phyloP scores from a whole-genome alignment of 2,329 filamentous ascomycete genomes.

The Aspergillus persii region DNA sequence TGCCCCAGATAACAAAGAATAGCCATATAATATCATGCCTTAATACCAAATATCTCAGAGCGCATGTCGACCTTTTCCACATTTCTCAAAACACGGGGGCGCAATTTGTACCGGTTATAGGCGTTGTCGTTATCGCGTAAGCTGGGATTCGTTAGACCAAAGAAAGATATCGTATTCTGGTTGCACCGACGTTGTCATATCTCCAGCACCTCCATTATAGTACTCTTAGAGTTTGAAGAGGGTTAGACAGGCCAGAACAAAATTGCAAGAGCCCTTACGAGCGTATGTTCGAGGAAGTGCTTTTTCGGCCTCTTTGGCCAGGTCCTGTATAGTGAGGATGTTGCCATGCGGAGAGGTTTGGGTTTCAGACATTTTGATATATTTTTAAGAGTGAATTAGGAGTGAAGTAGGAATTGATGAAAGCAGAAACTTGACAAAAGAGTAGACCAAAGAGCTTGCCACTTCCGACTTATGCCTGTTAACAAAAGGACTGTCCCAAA shows the following conservation, averaged over 20 bases:
- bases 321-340: slow-evolving; percentile 6
- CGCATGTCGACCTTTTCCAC: slow-evolving; percentile 4
- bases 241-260: not conserved
- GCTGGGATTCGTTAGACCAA: not conserved
- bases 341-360: not conserved
- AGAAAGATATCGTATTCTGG: too few relatives aligned
- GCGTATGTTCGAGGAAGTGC: not conserved
- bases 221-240: not conserved
- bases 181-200: slow-evolving; percentile 3
- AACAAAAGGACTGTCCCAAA: too few relatives aligned
- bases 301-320: slow-evolving; percentile 1
- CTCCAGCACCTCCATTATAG: slow-evolving; percentile 8
- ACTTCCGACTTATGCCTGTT: too few relatives aligned
- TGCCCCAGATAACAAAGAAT: not conserved
- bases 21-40: not conserved
- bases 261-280: not conserved
- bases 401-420: too few relatives aligned
- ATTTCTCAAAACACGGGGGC: slow-evolving; percentile 8
- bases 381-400: too few relatives aligned
- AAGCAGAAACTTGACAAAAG: not conserved
- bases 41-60: slow-evolving; percentile 5
- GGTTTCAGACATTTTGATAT: not conserved
- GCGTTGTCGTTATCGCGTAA: slow-evolving; percentile 7
- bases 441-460: not conserved
- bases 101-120: slow-evolving; percentile 6